Evolutionary conservation across 2,329 filamentous ascomycete species (phyloP).

Genomic region (Claviceps arundinis): DNA sequence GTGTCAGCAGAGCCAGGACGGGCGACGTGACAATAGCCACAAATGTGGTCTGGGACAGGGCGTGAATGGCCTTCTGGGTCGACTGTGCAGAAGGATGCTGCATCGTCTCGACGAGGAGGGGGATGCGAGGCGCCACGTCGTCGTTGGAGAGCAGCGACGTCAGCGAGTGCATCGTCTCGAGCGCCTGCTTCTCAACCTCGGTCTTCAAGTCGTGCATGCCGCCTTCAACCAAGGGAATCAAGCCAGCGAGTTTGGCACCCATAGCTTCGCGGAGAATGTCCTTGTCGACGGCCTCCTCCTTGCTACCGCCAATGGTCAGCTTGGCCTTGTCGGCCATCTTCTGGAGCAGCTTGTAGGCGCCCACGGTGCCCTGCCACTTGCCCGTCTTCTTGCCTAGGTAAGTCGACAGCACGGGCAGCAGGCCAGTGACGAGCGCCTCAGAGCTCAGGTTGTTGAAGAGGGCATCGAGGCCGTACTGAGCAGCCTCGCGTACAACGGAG

Average conservation of each 20-base stretch:
- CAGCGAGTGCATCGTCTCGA: slow-evolving; percentile 81
- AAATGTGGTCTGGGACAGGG: slow-evolving; percentile 94
- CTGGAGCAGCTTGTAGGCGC: slow-evolving; percentile 70
- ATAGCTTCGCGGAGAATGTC: slow-evolving; percentile 82
- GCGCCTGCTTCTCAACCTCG: slow-evolving; percentile 80
- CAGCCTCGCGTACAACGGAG: slow-evolving; percentile 74
- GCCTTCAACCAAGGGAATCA: slow-evolving; percentile 83
- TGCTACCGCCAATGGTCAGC: slow-evolving; percentile 62
- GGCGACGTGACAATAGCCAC: slow-evolving; percentile 93
- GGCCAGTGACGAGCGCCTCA: slow-evolving; percentile 70
- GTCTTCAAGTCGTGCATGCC: slow-evolving; percentile 95
- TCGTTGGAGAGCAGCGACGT: slow-evolving; percentile 90
- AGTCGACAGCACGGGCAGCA: slow-evolving; percentile 60
- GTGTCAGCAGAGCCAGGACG: slow-evolving; percentile 85
- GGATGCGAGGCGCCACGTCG: slow-evolving; percentile 84
- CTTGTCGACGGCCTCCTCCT: slow-evolving; percentile 76
- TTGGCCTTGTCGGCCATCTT: slow-evolving; percentile 93
- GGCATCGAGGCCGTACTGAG: slow-evolving; percentile 87
- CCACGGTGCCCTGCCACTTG: slow-evolving; percentile 95
- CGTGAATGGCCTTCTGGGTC: slow-evolving; percentile 91
- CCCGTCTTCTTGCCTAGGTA: slow-evolving; percentile 77
- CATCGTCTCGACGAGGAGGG: slow-evolving; percentile 87
- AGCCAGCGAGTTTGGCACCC: slow-evolving; percentile 70
- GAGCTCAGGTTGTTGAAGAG: slow-evolving; percentile 67
- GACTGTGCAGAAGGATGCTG: slow-evolving; percentile 82